Percentiles rank a stretch among this genome's conserved stretches.
These are phyloP conservation scores for Setaria italica DNA, from an alignment of 202 grass and related monocot genomes.

Conservation along the genomic window DNA sequence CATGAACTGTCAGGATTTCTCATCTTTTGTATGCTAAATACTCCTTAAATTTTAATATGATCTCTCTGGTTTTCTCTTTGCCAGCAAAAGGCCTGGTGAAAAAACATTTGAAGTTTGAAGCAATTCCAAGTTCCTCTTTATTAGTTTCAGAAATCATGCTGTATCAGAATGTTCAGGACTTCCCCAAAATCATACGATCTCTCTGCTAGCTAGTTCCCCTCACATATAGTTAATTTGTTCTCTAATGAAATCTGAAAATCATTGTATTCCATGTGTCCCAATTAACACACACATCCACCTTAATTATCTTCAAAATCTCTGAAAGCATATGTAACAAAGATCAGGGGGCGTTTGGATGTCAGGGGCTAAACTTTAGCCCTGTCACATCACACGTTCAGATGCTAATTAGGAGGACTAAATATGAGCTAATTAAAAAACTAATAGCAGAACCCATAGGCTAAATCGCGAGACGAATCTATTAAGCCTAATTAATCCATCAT, in stretches of 20 bases:
- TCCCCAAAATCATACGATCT: background rate
- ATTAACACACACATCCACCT: background rate
- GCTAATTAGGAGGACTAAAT: too few species aligned
- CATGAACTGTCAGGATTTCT: background rate
- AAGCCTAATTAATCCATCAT: too few species aligned
- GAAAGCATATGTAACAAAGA: background rate
- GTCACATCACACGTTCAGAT: too few species aligned
- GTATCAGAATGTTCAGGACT: background rate
- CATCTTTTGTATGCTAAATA: background rate
- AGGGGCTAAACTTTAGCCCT: too few species aligned
- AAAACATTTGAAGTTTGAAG: too few species aligned
- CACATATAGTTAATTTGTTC: background rate
- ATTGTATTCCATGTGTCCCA: slow-evolving; percentile 6
- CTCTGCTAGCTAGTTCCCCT: too few species aligned
- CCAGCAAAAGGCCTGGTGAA: too few species aligned
- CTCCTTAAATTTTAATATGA: background rate
- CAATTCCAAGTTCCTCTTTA: background rate
- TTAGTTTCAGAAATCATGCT: background rate
- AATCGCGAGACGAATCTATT: too few species aligned
- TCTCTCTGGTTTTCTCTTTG: background rate
- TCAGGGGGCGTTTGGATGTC: too few species aligned
- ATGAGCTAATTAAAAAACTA: too few species aligned
- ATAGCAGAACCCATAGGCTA: too few species aligned
- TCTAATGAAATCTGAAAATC: too few species aligned
- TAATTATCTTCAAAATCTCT: background rate